These are phyloP conservation scores for Pseudogymnoascus sp. DNA, from an alignment of 2,329 filamentous ascomycete species.

Conservation along the genomic window DNA sequence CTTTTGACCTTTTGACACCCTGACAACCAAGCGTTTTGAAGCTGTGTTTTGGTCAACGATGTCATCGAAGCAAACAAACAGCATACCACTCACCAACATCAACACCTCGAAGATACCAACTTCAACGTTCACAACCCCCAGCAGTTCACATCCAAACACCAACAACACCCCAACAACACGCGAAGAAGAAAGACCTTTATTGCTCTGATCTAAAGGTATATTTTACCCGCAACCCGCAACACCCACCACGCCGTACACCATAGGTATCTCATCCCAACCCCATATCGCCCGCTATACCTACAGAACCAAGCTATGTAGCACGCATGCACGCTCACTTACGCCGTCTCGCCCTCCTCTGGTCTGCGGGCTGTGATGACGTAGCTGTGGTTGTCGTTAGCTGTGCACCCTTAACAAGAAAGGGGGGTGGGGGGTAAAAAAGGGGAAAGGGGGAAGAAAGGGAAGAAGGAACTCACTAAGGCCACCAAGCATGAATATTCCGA, in stretches of 20 bases:
- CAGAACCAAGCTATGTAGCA: background rate
- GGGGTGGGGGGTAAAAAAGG: too few species aligned
- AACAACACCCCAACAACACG: background rate
- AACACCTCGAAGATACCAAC: background rate
- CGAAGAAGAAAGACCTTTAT: background rate
- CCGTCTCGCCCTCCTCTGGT: background rate
- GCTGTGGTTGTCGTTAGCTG: background rate
- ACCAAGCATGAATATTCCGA: slow-evolving; percentile 14
- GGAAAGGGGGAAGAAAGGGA: background rate
- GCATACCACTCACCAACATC: background rate
- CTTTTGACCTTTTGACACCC: too few species aligned
- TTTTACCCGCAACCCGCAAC: background rate
- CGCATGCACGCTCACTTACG: background rate
- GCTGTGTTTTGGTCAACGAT: too few species aligned
- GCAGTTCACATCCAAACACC: background rate
- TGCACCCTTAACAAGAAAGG: too few species aligned
- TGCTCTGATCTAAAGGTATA: background rate
- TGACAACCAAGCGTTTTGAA: too few species aligned
- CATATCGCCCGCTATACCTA: background rate
- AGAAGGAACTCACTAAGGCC: slow-evolving; percentile 14
- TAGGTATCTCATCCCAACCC: background rate
- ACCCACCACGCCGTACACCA: background rate
- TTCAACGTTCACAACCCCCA: background rate
- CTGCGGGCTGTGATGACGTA: background rate
- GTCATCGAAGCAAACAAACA: too few species aligned